Conservation (phyloP, 75 land plant species). For the Cunninghamia lanceolata region DNA sequence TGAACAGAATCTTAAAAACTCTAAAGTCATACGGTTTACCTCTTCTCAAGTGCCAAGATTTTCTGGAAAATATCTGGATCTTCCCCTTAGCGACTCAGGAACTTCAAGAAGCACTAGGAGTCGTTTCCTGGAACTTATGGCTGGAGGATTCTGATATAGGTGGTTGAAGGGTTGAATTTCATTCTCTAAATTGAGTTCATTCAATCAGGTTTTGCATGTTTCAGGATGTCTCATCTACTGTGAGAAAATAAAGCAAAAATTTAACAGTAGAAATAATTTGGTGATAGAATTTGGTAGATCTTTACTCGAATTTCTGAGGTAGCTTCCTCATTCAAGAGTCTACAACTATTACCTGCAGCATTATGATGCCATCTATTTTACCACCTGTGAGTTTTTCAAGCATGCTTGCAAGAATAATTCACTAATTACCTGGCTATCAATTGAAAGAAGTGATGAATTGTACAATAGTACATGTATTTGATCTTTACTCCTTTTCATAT, state of each 20-base stretch:
- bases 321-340: background rate
- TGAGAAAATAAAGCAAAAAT: background rate
- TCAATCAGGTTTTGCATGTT: background rate
- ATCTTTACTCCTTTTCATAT: background rate
- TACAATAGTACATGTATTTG: background rate
- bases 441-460: background rate
- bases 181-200: background rate
- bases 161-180: background rate
- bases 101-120: background rate
- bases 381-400: background rate
- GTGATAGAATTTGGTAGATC: background rate
- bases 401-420: background rate
- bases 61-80: background rate
- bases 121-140: background rate
- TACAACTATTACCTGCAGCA: background rate
- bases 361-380: background rate
- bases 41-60: background rate
- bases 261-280: background rate
- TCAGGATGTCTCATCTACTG: background rate
- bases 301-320: background rate
- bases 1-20: background rate
- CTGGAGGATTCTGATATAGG: background rate
- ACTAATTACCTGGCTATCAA: background rate
- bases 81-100: background rate
- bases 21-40: background rate